Base-by-base conservation (phyloP, 768 basidiomycete genomes). In the Phlegmacium glaucopus region DNA sequence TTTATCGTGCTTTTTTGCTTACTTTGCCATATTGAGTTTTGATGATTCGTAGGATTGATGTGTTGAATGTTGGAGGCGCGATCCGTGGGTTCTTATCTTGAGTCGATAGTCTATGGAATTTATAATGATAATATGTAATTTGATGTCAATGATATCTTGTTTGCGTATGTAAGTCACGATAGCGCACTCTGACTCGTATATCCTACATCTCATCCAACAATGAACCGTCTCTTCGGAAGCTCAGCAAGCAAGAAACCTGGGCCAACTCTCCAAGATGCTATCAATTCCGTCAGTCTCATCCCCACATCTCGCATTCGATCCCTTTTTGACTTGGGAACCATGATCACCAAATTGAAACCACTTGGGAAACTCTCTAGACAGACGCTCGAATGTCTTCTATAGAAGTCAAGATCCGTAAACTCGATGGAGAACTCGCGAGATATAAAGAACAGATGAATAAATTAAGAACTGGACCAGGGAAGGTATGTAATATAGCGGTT, bases 401-500 rank as follows among this genome's bases (percentile, higher is more conserved):
- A 52, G 94, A 99, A 65, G 94, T 97, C 64, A 99, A 98, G 74
- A 74, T 99, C 57, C 88, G 87, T 72, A 99, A 98, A 66, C 78
- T 99, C 25, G 94, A 98, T 60, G 94, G 85, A 5, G 96, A 99
- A 62, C 79, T 99, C 15, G 76, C 74, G 40, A 76, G 89, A 32
- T 97, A 96, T 74, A 93, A 94, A 67, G 92, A 94, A 45, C 96
- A 98, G 70, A 91, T 99, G 90, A 78, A 83, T 58, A 95, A 92
- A 69, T 74, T 99, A 63, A 77, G 92, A 17, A 87, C 85, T 55
- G 96, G 96, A 0, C 94, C 96, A 18, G 95, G 95, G 43, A 99
- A 96, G 82, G 94, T 94, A 56, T 35, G 29, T 26, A 45, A 27
- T 22, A 5, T 22, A 22, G n/a, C n/a, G n/a, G n/a, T n/a, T n/a